Conservation (phyloP, 495 filamentous ascomycete genomes). For the Aspergillus avenaceus region DNA sequence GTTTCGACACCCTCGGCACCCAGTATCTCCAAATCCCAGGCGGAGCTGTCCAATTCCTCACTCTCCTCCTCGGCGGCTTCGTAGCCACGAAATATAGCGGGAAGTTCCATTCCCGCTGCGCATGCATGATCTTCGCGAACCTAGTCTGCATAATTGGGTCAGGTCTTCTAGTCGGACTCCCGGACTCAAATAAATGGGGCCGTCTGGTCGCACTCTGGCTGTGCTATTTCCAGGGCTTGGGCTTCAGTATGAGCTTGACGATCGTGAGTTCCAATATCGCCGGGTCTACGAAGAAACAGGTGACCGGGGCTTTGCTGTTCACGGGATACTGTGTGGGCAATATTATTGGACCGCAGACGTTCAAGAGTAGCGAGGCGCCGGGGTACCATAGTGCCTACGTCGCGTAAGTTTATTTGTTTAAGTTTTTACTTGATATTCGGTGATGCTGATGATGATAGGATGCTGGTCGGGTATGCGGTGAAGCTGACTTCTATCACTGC, state of each 20-base stretch:
- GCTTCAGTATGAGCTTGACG: constrained; percentile 44
- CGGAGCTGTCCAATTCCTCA: constrained; percentile 38
- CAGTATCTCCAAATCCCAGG: constrained; percentile 52
- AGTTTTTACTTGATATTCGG: not conserved
- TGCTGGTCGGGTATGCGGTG: constrained; percentile 49
- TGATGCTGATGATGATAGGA: constrained; percentile 20
- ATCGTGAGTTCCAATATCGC: constrained; percentile 46
- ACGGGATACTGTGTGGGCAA: constrained; percentile 54
- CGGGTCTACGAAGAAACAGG: constrained; percentile 29
- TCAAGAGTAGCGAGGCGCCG: constrained; percentile 48
- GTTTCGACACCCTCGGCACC: constrained; percentile 51
- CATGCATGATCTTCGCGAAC: constrained; percentile 38
- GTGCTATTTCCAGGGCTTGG: constrained; percentile 51
- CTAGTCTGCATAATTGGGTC: constrained; percentile 55
- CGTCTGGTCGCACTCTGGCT: constrained; percentile 50
- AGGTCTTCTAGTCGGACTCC: constrained; percentile 47
- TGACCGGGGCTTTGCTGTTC: constrained; percentile 21
- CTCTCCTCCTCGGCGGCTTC: constrained; percentile 31
- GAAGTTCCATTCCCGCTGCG: constrained; percentile 26
- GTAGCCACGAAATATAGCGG: constrained; percentile 36
- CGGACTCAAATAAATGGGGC: constrained; percentile 48
- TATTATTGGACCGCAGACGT: constrained; percentile 52
- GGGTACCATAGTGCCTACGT: constrained; percentile 53
- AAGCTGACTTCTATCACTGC: constrained; percentile 44
- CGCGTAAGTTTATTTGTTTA: constrained; percentile 29